Evolutionary conservation across 768 basidiomycete genomes (phyloP), one percentile per base, ranked within the genome.

Genomic region (Kwoniella sp.): DNA sequence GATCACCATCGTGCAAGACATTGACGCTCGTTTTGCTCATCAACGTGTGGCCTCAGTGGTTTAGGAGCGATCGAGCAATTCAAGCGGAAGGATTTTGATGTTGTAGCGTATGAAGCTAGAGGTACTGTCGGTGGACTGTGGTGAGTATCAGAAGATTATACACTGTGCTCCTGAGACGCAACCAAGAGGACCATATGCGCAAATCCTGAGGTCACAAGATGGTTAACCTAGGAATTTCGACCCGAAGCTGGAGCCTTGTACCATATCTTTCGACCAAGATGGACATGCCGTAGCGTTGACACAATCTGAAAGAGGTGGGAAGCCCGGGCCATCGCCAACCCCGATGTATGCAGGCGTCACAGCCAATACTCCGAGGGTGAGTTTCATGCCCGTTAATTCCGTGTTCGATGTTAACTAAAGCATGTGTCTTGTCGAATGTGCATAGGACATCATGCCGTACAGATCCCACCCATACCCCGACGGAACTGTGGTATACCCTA

Each of bases 181-280:
- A n/a, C n/a, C n/a, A n/a, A n/a, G n/a, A n/a, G n/a, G n/a, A n/a
- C n/a, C n/a, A n/a, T n/a, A n/a, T n/a, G n/a, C n/a, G n/a, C n/a
- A n/a, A n/a, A n/a, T n/a, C n/a, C n/a, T n/a, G n/a, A n/a, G n/a
- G n/a, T n/a, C n/a, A n/a, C n/a, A n/a, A n/a, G n/a, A n/a, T n/a
- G n/a, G n/a, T n/a, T n/a, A n/a, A n/a, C n/a, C n/a, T n/a, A 59
- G 58, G 58, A 59, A 59, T 27, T 59, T 24, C 30, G 58, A 59
- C 24, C 58, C 58, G 15, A 51, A 59, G 21, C 58, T 48, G 2
- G 26, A 46, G 21, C 47, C 58, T 13, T 59, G 58, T 25, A 59
- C 47, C 6, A 36, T 59, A 25, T 59, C 58, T 13, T 59, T 59
- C 58, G 58, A 59, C 24, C n/a, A 59, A 26, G 21, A 49, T 26